Percentiles rank a stretch among this genome's conserved stretches.
These are phyloP conservation scores for Penicillium sp. DNA, from an alignment of 2,329 filamentous ascomycete genomes.

Conservation along the genomic window DNA sequence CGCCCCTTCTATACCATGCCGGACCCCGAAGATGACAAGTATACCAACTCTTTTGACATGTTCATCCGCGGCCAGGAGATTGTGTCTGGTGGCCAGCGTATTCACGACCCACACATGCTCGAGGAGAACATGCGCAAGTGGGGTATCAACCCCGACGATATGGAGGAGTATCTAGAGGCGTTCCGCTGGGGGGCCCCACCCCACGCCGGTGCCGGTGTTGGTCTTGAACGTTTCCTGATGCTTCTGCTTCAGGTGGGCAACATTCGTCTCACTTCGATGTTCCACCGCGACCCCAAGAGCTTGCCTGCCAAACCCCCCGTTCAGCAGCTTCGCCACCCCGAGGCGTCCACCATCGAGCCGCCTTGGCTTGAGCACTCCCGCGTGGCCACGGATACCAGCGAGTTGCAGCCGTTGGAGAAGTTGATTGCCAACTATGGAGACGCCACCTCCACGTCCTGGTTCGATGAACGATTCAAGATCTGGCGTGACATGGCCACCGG, in stretches of 20 bases:
- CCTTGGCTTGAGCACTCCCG: constrained; percentile 55
- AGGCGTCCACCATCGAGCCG: constrained; percentile 77
- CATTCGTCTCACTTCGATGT: constrained; percentile 83
- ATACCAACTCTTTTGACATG: constrained; percentile 93
- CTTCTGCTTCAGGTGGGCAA: constrained; percentile 84
- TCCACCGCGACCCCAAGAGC: constrained; percentile 85
- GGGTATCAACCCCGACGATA: constrained; percentile 75
- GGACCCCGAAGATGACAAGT: constrained; percentile 68
- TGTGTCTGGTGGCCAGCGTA: constrained; percentile 88
- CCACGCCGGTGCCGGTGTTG: constrained; percentile 87
- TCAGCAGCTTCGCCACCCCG: constrained; percentile 75
- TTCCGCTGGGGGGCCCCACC: constrained; percentile 89
- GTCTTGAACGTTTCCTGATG: constrained; percentile 85
- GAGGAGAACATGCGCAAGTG: constrained; percentile 73
- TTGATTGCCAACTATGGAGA: constrained; percentile 95
- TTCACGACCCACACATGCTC: constrained; percentile 76
- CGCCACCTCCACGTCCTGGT: constrained; percentile 90
- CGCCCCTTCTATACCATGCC: constrained; percentile 92
- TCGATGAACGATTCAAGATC: constrained; percentile 83
- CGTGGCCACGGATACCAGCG: constrained; percentile 49
- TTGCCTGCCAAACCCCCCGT: constrained; percentile 68
- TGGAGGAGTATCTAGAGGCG: constrained; percentile 87
- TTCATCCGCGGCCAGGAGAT: constrained; percentile 94
- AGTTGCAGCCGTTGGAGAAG: constrained; percentile 75
- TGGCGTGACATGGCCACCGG: constrained; percentile 81